Evolutionary conservation across 176 grass and related monocot genomes (phyloP), one percentile per base, ranked within the genome.

Genomic region (Oropetium thomaeum): DNA sequence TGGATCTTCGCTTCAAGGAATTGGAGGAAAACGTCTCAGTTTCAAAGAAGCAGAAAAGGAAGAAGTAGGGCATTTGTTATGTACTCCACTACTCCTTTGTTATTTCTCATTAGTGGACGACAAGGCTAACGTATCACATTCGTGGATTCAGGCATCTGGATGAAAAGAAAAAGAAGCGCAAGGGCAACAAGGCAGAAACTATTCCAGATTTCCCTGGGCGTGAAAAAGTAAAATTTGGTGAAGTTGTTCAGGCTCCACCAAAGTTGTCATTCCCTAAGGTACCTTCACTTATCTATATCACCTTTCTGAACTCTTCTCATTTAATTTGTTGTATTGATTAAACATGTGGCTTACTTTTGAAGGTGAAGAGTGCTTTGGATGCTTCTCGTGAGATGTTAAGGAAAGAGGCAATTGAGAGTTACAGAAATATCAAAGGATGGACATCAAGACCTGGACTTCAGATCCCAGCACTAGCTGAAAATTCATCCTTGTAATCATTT

Each of bases 111-210:
- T 67, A 22, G 31, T 58, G 70, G 25, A 2, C 41, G 15, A 22
- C 11, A 61, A 33, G 14, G 7, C 26, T 30, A 39, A 62, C 14
- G 41, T 75, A 9, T 63, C 5, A 4, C 59, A 44, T 81, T 20
- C 16, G 10, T 67, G 19, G 22, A 29, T 71, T 35, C 67, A 98
- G 96, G 45, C 85, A 90, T 84, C 82, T 95, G 63, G 85, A 92
- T 75, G 92, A 90, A 52, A 99, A 90, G 69, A 99, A 92, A 84
- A 99, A 95, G 84, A 99, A 95, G 81, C 74, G 83, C 31, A 99
- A 95, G 82, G 52, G 70, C 16, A 37, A 73, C 19, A 86, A 84
- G 74, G 38, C 28, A 4, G 84, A 90, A 67, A 84, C 73, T 72
- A 27, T 80, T 79, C 64, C 4, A 22, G 71, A 86, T 63, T 95